Evolutionary conservation across 176 grass and related monocot species (phyloP), one percentile per base, ranked within the genome.

Genomic region (Paspalum notatum): DNA sequence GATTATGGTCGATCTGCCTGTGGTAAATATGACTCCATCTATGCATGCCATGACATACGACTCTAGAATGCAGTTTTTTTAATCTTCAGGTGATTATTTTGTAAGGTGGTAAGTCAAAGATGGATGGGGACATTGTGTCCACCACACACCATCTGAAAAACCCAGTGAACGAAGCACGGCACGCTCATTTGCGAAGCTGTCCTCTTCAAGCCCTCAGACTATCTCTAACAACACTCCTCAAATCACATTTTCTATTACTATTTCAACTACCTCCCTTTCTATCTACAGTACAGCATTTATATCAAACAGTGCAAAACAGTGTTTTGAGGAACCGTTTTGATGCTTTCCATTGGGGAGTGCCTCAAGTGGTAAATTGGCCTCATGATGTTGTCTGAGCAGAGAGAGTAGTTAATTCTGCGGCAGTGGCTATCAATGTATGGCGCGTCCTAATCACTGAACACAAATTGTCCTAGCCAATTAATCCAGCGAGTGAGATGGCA

Each of bases 71-170:
- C 24, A 74, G 9, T 55, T 43, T 68, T 41, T 11, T 39, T 15
- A 14, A 43, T 41, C 32, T 51, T 64, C 47, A 53, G 76, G 76
- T 62, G 44, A 0, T 22, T 11, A 5, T 22, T 58, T 57, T 54
- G 17, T 20, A 20, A 26, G 18, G 25, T 20, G 50, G 56, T 37
- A 70, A 48, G 82, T 89, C 55, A 76, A 57, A 57, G 71, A 55
- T 67, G 62, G 77, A 85, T 85, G 62, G 50, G 37, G 77, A 80
- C 82, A 89, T 61, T 21, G 49, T 84, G 87, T 89, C 76, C 32
- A 63, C 63, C 82, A 85, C 18, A 56, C 7, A 71, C 57, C 62
- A 80, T 55, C 21, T 32, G 37, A 54, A 24, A 12, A 21, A 51
- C 59, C 66, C 51, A 50, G 81, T 80, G 74, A 84, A 74, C n/a